phyloP scores from a whole-genome alignment of 148 eudicot species.

The Pouteria glomerata region DNA sequence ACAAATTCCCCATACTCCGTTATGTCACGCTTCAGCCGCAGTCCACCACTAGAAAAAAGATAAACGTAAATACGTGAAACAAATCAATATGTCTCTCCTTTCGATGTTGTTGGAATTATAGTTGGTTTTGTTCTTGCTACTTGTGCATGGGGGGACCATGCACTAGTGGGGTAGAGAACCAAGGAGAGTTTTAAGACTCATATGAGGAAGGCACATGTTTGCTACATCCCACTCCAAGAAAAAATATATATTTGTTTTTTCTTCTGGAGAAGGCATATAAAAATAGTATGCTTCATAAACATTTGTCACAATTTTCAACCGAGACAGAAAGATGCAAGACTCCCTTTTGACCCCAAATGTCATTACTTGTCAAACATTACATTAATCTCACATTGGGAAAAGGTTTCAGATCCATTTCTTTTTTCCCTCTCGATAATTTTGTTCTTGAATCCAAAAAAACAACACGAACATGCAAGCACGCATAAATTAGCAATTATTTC shows the following conservation, averaged over 20 bases:
- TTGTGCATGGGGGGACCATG: background rate
- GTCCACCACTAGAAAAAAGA: slow-evolving; percentile 66
- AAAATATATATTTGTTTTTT: too few species aligned
- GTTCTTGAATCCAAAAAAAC: background rate
- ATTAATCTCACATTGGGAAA: background rate
- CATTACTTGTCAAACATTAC: background rate
- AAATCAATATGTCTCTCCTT: background rate
- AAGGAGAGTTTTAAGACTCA: background rate
- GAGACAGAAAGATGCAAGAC: too few species aligned
- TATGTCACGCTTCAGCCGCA: slow-evolving; percentile 94
- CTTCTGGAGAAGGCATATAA: too few species aligned
- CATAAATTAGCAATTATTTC: background rate
- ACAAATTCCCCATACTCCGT: slow-evolving; percentile 95
- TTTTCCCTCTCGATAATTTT: background rate
- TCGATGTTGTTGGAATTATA: background rate
- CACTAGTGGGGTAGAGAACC: background rate
- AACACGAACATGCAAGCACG: too few species aligned
- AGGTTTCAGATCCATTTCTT: background rate
- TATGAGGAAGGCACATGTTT: background rate
- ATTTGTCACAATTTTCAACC: too few species aligned
- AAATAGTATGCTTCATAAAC: too few species aligned
- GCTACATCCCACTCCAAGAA: background rate
- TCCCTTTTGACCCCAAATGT: background rate
- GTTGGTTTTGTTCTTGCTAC: background rate
- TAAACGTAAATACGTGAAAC: slow-evolving; percentile 7